These are phyloP conservation scores for Fusarium haematococcum DNA, from an alignment of 2,329 filamentous ascomycete genomes.

Conservation along the genomic window DNA sequence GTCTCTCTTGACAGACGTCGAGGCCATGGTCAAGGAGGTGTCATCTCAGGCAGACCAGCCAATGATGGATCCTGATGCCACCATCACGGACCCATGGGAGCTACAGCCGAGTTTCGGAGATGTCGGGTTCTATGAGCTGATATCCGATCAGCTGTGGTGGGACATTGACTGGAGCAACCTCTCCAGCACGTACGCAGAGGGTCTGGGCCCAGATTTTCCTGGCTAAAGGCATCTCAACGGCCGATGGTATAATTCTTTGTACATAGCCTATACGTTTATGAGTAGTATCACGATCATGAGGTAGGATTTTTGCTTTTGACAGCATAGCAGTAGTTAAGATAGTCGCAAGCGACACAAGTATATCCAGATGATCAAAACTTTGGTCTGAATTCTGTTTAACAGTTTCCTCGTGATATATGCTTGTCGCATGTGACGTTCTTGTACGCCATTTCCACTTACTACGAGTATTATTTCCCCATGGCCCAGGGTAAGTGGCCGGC, in stretches of 20 bases:
- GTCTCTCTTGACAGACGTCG: slow-evolving; percentile 12
- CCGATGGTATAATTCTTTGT: background rate
- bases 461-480: background rate
- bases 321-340: background rate
- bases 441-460: background rate
- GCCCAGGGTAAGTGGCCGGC: background rate
- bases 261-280: background rate
- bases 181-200: background rate
- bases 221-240: background rate
- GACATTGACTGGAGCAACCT: slow-evolving; percentile 17
- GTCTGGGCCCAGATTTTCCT: background rate
- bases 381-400: background rate
- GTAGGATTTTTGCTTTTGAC: background rate
- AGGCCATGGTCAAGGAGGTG: slow-evolving; percentile 8
- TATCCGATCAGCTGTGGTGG: slow-evolving; percentile 14
- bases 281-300: background rate
- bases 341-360: background rate
- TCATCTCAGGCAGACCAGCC: background rate
- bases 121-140: slow-evolving; percentile 3
- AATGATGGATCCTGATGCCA: background rate
- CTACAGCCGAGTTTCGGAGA: slow-evolving; percentile 1
- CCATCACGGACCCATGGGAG: background rate
- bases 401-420: background rate
- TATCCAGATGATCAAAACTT: background rate
- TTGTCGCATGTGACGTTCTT: too few species aligned